phyloP scores from a whole-genome alignment of 805 yeast species.

The Pichia pseudocactophila region DNA sequence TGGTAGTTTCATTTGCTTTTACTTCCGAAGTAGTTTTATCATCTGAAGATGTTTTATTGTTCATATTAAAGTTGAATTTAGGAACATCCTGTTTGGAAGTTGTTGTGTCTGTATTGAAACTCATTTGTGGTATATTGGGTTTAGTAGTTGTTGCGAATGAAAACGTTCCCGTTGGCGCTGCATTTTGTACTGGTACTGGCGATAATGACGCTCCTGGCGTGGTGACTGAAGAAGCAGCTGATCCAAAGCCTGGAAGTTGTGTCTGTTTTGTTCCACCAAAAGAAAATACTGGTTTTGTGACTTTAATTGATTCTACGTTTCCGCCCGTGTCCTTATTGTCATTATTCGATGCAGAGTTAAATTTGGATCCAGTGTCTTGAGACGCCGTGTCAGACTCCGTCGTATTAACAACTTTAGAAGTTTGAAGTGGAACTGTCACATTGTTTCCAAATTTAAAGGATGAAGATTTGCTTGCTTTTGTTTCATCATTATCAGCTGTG shows the following conservation, averaged over 20 bases:
- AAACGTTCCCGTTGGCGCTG: too few relatives aligned
- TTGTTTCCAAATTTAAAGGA: background rate
- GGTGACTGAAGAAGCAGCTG: background rate
- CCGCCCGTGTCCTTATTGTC: too few relatives aligned
- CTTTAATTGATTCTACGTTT: too few relatives aligned
- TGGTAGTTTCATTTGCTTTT: background rate
- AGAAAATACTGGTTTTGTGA: background rate
- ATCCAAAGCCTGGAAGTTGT: slow-evolving; percentile 2
- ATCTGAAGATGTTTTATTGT: background rate
- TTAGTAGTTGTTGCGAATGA: too few relatives aligned
- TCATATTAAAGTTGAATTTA: background rate
- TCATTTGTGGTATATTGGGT: too few relatives aligned
- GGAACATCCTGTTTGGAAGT: too few relatives aligned
- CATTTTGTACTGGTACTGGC: too few relatives aligned
- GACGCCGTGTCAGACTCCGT: slow-evolving; percentile 1
- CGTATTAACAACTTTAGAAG: background rate
- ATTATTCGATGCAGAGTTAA: background rate
- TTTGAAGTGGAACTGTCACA: background rate
- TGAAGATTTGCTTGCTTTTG: background rate
- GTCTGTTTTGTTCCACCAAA: slow-evolving; percentile 3
- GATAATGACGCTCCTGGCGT: background rate
- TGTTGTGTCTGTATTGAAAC: too few relatives aligned
- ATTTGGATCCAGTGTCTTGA: slow-evolving; percentile 6
- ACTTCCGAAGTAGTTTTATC: background rate
- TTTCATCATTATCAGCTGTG: background rate